phyloP scores from a whole-genome alignment of 495 filamentous ascomycete species.

The Thermothielavioides terrestris region DNA sequence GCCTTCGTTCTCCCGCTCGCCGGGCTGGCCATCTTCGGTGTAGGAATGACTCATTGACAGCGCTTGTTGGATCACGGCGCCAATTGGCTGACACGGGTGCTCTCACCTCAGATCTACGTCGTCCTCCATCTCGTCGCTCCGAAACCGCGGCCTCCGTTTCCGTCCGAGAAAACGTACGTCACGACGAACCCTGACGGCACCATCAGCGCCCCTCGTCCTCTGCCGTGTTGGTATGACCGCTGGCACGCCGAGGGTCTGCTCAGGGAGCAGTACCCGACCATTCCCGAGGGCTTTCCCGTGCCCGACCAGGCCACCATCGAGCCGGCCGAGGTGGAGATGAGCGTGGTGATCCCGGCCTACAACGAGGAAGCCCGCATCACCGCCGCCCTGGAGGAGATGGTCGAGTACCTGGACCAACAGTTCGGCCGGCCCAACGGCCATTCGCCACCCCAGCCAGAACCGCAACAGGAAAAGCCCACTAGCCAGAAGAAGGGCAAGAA shows the following conservation, averaged over 20 bases:
- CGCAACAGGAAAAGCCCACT: background rate
- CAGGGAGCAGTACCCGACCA: constrained; percentile 28
- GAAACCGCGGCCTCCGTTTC: constrained; percentile 60
- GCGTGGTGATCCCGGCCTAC: constrained; percentile 88
- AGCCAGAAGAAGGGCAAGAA: constrained; percentile 19
- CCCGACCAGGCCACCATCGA: constrained; percentile 34
- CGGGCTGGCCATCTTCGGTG: constrained; percentile 21
- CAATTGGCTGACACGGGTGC: constrained; percentile 2
- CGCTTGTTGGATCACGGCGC: background rate
- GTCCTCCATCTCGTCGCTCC: constrained; percentile 68
- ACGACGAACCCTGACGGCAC: constrained; percentile 60
- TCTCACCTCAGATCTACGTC: constrained; percentile 46
- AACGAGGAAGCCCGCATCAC: constrained; percentile 80
- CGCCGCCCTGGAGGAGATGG: constrained; percentile 82
- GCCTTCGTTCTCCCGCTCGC: constrained; percentile 19
- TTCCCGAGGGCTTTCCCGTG: constrained; percentile 24
- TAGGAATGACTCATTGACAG: constrained; percentile 15
- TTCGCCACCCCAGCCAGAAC: background rate
- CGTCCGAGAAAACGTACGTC: constrained; percentile 80
- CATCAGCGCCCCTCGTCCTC: constrained; percentile 46
- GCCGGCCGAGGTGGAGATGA: constrained; percentile 50
- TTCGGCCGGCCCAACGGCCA: constrained; percentile 50
- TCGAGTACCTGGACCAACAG: constrained; percentile 67
- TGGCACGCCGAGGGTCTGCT: constrained; percentile 48
- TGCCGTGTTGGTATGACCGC: constrained; percentile 80